phyloP scores from a whole-genome alignment of 1,284 basidiomycete species.

The Mycena citricolor region DNA sequence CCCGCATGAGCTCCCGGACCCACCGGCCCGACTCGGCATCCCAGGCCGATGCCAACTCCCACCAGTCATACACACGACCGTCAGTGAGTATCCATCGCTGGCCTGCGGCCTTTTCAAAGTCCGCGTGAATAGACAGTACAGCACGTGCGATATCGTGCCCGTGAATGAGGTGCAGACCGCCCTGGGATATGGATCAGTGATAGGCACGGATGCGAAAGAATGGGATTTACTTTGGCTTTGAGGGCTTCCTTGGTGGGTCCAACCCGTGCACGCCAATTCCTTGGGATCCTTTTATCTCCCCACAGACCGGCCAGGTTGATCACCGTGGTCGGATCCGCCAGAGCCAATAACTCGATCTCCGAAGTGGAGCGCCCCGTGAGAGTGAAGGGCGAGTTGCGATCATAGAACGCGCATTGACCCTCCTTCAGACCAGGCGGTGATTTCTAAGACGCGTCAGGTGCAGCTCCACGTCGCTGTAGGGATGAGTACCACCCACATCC shows the following conservation, averaged over 20 bases:
- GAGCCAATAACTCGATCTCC: conserved; percentile 53
- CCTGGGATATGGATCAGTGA: conserved; percentile 32
- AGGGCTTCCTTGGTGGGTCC: conserved; percentile 56
- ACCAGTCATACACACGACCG: conserved; percentile 64
- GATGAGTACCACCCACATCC: conserved; percentile 44
- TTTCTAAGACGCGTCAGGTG: too few relatives aligned
- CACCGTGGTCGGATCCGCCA: conserved; percentile 50
- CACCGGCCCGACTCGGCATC: conserved; percentile 39
- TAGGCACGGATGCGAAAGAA: conserved; percentile 1
- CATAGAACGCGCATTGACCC: conserved; percentile 31
- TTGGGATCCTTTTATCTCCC: conserved; percentile 50
- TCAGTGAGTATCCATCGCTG: conserved; percentile 61
- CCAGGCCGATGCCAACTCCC: conserved; percentile 62
- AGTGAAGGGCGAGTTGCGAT: conserved; percentile 50
- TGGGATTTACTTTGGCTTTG: conserved; percentile 42
- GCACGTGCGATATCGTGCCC: conserved; percentile 58
- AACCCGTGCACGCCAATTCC: conserved; percentile 53
- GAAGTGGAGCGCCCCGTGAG: conserved; percentile 44
- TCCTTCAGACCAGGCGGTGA: background rate
- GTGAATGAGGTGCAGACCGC: conserved; percentile 59
- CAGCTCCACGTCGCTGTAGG: too few relatives aligned
- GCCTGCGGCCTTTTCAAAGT: conserved; percentile 37
- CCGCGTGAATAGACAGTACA: conserved; percentile 50
- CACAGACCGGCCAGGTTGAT: conserved; percentile 65
- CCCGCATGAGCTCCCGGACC: conserved; percentile 59